Evolutionary conservation across 1,139 yeast species (phyloP).

Genomic region (Hyphopichia buzzinii): DNA sequence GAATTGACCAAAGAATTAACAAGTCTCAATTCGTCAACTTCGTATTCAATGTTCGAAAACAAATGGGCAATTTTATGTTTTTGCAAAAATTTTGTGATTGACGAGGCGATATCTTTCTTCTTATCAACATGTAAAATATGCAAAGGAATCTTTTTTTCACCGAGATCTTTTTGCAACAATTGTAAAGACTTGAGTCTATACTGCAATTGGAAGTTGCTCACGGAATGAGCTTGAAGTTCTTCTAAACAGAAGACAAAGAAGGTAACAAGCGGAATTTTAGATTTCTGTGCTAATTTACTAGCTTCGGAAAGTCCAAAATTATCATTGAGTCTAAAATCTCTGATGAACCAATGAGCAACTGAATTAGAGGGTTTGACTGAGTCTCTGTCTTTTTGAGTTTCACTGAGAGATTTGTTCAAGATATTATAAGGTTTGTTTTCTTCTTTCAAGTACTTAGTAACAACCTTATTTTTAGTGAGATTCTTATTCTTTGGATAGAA

Average conservation of each 20-base stretch:
- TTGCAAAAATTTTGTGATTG: conserved; percentile 22
- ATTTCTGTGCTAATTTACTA: conserved; percentile 21
- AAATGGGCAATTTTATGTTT: conserved; percentile 28
- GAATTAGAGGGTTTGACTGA: conserved; percentile 10
- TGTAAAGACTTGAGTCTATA: conserved; percentile 34
- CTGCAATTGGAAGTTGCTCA: conserved; percentile 41
- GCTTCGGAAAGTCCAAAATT: conserved; percentile 40
- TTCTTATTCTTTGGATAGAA: conserved; percentile 16
- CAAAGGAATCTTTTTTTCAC: conserved; percentile 38
- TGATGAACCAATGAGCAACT: conserved; percentile 44
- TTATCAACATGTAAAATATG: conserved; percentile 30
- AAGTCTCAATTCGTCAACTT: conserved; percentile 49
- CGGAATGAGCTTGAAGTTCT: conserved; percentile 39
- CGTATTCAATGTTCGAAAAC: conserved; percentile 47
- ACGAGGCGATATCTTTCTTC: conserved; percentile 16
- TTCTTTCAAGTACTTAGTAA: conserved; percentile 19
- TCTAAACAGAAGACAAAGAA: conserved; percentile 40
- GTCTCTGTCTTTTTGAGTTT: conserved; percentile 1
- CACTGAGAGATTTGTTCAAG: conserved; percentile 6
- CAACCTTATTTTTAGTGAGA: conserved; percentile 10
- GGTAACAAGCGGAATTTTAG: conserved; percentile 28
- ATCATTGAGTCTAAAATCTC: conserved; percentile 42
- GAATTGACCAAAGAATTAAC: conserved; percentile 21
- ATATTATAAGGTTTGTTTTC: conserved; percentile 22
- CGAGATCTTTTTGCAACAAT: conserved; percentile 26